Evolutionary conservation across 2,329 filamentous ascomycete genomes (phyloP).

Genomic region (Fusarium irregulare): DNA sequence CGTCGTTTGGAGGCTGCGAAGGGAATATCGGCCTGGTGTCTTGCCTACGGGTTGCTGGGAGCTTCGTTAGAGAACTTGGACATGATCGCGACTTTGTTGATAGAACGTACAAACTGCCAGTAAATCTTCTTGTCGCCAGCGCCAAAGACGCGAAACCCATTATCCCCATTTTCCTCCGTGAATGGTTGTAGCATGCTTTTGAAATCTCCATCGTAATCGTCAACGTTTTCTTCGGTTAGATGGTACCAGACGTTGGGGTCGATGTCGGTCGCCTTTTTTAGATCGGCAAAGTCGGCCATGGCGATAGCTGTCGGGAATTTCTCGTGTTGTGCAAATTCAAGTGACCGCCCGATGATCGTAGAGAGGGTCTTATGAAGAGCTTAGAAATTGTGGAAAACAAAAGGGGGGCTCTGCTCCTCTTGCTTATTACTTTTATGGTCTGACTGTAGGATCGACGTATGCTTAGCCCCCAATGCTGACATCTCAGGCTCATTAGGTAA

Average conservation of each 20-base stretch:
- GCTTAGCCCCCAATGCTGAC: not conserved
- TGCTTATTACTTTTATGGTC: not conserved
- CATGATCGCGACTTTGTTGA: not conserved
- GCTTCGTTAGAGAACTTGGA: not conserved
- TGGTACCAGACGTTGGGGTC: not conserved
- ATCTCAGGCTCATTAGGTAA: not conserved
- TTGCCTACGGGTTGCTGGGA: not conserved
- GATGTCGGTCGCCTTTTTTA: not conserved
- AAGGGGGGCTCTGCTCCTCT: not conserved
- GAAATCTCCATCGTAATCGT: not conserved
- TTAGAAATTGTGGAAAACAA: not conserved
- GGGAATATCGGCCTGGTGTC: not conserved
- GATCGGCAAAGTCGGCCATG: not conserved
- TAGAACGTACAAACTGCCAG: not conserved
- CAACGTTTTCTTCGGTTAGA: not conserved
- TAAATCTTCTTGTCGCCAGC: not conserved
- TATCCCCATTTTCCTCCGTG: not conserved
- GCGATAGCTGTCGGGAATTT: not conserved
- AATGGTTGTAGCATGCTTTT: not conserved
- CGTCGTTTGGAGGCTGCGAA: not conserved
- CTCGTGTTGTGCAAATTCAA: not conserved
- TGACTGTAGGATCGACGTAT: not conserved
- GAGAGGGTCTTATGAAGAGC: not conserved
- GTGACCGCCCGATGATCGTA: not conserved
- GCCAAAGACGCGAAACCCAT: not conserved